These are phyloP conservation scores for baker's yeast (Saccharomyces cerevisiae) DNA, from an alignment of 805 yeast species.

Conservation along the genomic window DNA sequence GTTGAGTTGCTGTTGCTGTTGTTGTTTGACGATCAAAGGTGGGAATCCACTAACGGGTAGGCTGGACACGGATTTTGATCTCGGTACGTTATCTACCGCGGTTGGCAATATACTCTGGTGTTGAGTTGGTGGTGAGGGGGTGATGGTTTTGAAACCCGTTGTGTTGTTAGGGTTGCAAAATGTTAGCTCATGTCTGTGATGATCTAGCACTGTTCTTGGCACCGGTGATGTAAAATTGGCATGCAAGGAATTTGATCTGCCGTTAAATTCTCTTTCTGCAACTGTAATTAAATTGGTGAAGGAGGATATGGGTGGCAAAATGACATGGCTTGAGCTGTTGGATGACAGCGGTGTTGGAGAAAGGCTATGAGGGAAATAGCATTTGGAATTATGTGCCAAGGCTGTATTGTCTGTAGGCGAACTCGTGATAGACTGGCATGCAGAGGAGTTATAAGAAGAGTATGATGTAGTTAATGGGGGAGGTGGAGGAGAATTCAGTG, in stretches of 20 bases:
- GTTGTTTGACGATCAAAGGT: conserved; percentile 7
- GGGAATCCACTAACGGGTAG: conserved; percentile 20
- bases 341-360: neutral
- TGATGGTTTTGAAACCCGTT: conserved; percentile 5
- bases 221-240: neutral
- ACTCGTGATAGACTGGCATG: neutral
- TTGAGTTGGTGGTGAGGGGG: conserved; percentile 1
- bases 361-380: neutral
- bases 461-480: neutral
- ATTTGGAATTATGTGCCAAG: neutral
- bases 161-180: conserved; percentile 2
- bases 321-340: conserved; percentile 4
- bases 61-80: conserved; percentile 9
- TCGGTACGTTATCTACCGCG: neutral
- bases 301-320: conserved; percentile 26
- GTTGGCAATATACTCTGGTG: neutral
- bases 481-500: neutral
- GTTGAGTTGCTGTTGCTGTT: conserved; percentile 3
- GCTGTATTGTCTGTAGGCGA: neutral
- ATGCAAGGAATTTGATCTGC: neutral
- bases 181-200: neutral
- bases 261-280: conserved; percentile 19
- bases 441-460: neutral
- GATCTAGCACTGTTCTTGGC: neutral
- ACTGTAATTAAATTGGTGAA: conserved; percentile 24